Evolutionary conservation across 1,139 yeast genomes (phyloP).

Genomic region (Sugiyamaella grinbergsii): DNA sequence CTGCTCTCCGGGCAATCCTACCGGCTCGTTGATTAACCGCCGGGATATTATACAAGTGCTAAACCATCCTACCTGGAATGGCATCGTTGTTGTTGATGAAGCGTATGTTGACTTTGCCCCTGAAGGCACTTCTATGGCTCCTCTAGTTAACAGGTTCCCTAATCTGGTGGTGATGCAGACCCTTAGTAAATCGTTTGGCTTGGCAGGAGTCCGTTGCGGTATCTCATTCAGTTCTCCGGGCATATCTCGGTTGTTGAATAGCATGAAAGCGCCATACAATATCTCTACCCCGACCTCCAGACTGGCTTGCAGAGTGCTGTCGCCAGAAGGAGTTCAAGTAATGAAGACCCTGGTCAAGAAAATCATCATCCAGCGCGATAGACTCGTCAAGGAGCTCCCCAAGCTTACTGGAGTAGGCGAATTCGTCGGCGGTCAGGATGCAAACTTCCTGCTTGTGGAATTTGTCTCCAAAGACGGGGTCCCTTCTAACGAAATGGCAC

Average conservation of each 20-base stretch:
- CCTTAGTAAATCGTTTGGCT: conserved; percentile 88
- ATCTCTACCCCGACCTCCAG: conserved; percentile 80
- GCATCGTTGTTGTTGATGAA: conserved; percentile 86
- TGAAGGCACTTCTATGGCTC: conserved; percentile 68
- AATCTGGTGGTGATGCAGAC: conserved; percentile 90
- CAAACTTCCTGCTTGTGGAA: conserved; percentile 80
- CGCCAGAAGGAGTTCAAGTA: conserved; percentile 54
- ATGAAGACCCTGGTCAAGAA: conserved; percentile 59
- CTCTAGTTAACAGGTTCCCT: conserved; percentile 78
- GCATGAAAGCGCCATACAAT: conserved; percentile 95
- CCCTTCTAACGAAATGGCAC: conserved; percentile 73
- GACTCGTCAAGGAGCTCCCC: conserved; percentile 56
- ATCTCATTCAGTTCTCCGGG: conserved; percentile 65
- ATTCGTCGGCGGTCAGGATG: conserved; percentile 82
- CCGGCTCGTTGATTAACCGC: conserved; percentile 65
- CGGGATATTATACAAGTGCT: conserved; percentile 55
- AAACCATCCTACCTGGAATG: conserved; percentile 62
- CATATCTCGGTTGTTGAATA: conserved; percentile 68
- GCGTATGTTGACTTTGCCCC: conserved; percentile 89
- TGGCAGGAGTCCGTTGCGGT: conserved; percentile 92
- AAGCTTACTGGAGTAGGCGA: conserved; percentile 64
- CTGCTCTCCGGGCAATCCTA: conserved; percentile 99
- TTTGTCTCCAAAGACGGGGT: conserved; percentile 60
- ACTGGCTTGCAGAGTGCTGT: conserved; percentile 73
- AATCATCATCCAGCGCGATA: conserved; percentile 57